Percentiles rank a stretch among this genome's conserved stretches.
phyloP scores from a whole-genome alignment of 352 stramenopile species.

The Phytophthora agathidicida region DNA sequence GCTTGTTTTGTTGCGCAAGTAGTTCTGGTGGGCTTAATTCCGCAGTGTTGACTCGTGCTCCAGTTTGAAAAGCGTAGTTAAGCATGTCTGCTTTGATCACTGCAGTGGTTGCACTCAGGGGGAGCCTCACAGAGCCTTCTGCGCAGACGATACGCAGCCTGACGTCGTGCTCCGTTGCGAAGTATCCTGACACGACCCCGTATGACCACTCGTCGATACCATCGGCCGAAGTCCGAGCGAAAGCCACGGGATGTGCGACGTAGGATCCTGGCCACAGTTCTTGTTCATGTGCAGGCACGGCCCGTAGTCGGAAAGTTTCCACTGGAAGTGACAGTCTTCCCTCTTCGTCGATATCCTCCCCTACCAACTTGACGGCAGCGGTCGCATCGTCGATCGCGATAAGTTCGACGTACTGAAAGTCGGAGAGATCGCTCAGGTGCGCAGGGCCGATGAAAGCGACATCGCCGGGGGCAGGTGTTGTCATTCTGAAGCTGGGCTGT shows the following conservation, averaged over 20 bases:
- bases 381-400: not conserved
- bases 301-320: not conserved
- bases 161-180: not conserved
- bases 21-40: not conserved
- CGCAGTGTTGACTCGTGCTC: not conserved
- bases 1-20: slow-evolving; percentile 3
- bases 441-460: not conserved
- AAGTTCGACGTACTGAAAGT: slow-evolving; percentile 13
- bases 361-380: not conserved
- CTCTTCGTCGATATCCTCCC: not conserved
- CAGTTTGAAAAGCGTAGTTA: slow-evolving; percentile 8
- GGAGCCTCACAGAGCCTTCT: not conserved
- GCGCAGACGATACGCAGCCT: not conserved
- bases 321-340: not conserved
- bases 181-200: slow-evolving; percentile 3
- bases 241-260: not conserved
- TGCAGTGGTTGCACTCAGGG: not conserved
- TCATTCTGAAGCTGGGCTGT: slow-evolving; percentile 1
- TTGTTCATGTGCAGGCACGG: not conserved
- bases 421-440: not conserved
- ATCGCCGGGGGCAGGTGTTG: not conserved
- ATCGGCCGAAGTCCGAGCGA: not conserved
- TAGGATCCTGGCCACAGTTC: not conserved
- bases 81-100: slow-evolving; percentile 6
- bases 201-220: slow-evolving; percentile 4